A percentile compares a stretch with the other conserved stretches of the same genome.
Conservation (phyloP, 306 rosid genomes). For the Malus sylvestris region DNA sequence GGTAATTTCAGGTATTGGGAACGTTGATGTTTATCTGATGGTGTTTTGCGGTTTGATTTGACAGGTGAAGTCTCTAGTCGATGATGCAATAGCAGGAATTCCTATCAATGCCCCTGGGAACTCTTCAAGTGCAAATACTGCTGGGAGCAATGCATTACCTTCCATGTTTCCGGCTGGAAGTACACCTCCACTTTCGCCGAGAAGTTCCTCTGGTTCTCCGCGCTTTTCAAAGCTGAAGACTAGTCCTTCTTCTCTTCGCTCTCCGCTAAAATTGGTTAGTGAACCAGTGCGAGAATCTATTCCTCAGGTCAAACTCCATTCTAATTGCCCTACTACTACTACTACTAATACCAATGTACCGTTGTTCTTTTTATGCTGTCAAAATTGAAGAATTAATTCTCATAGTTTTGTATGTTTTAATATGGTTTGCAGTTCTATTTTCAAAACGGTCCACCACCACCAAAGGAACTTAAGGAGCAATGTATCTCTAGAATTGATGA, state of each 20-base stretch:
- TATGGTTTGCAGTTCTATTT: slow-evolving; percentile 59
- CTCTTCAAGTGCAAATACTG: slow-evolving; percentile 30
- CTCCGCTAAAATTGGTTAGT: slow-evolving; percentile 58
- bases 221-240: slow-evolving; percentile 50
- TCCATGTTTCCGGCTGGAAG: slow-evolving; percentile 63
- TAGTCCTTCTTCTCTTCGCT: slow-evolving; percentile 60
- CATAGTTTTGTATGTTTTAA: neutral
- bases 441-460: slow-evolving; percentile 68
- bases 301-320: slow-evolving; percentile 54
- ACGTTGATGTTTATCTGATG: slow-evolving; percentile 4
- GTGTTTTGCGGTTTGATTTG: slow-evolving; percentile 22
- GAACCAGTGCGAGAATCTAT: slow-evolving; percentile 64
- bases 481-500: slow-evolving; percentile 41
- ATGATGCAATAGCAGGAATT: slow-evolving; percentile 52
- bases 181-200: slow-evolving; percentile 80
- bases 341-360: neutral
- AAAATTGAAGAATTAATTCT: neutral
- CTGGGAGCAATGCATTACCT: slow-evolving; percentile 40
- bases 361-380: neutral
- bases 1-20: neutral
- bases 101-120: slow-evolving; percentile 37
- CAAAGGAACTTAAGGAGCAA: slow-evolving; percentile 52
- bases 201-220: slow-evolving; percentile 78
- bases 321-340: neutral
- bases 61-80: slow-evolving; percentile 65